Evolutionary conservation across 108 stramenopile genomes (phyloP).

Genomic region (Nitzschia inconspicua): DNA sequence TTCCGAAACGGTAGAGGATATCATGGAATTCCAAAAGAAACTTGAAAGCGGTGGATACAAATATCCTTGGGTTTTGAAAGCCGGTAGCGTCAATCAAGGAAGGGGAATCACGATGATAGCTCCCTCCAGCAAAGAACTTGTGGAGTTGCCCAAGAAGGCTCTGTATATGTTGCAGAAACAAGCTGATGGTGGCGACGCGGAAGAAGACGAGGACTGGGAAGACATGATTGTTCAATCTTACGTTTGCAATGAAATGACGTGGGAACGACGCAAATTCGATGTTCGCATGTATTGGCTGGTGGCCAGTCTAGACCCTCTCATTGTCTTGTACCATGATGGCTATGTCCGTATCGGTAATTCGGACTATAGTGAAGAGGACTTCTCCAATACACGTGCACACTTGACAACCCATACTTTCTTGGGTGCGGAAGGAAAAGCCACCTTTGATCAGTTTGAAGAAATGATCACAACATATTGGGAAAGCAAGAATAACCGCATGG

Average conservation of each 20-base stretch:
- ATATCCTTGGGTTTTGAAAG: slow-evolving; percentile 19
- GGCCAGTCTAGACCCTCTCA: slow-evolving; percentile 19
- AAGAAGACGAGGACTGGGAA: too few species aligned
- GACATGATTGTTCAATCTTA: slow-evolving; percentile 23
- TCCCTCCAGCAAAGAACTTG: slow-evolving; percentile 8
- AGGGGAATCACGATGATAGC: slow-evolving; percentile 27
- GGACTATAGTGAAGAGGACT: slow-evolving; percentile 24
- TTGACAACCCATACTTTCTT: too few species aligned
- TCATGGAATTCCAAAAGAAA: background rate
- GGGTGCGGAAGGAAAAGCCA: too few species aligned
- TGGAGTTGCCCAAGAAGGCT: too few species aligned
- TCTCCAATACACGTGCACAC: too few species aligned
- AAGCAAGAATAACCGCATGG: too few species aligned
- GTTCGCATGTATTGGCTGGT: slow-evolving; percentile 19
- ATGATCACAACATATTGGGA: too few species aligned
- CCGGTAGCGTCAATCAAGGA: slow-evolving; percentile 12
- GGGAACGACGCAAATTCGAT: slow-evolving; percentile 19
- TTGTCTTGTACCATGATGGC: slow-evolving; percentile 35
- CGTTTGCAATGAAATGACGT: slow-evolving; percentile 27
- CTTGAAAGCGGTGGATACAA: slow-evolving; percentile 2
- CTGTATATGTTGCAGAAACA: too few species aligned
- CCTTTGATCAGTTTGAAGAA: too few species aligned
- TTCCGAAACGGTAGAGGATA: background rate
- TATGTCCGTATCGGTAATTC: slow-evolving; percentile 14
- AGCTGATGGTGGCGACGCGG: too few species aligned